Evolutionary conservation across 345 rosid species (phyloP).

Genomic region (Acer negundo): DNA sequence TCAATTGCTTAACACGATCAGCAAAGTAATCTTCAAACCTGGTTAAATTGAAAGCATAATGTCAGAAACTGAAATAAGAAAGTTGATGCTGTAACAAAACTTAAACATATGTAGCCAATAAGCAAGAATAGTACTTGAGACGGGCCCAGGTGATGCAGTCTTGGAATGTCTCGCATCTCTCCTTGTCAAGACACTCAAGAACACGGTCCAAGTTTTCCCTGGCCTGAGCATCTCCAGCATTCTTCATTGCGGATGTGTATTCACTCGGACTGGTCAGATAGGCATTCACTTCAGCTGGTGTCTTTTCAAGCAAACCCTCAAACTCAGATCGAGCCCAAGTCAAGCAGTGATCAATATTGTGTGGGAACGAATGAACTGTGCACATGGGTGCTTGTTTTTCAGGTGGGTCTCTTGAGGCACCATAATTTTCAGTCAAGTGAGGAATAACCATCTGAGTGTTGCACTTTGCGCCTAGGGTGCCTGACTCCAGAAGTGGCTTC

Average conservation of each 20-base stretch:
- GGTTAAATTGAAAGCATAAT: conserved; percentile 21
- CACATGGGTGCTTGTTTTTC: conserved; percentile 99
- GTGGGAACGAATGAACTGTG: conserved; percentile 94
- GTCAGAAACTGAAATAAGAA: conserved; percentile 11
- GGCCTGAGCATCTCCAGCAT: conserved; percentile 91
- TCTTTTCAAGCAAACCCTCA: conserved; percentile 91
- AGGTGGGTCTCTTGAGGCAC: conserved; percentile 93
- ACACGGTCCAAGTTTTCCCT: conserved; percentile 75
- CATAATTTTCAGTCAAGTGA: conserved; percentile 90
- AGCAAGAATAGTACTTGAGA: conserved; percentile 44
- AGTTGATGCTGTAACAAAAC: conserved; percentile 31
- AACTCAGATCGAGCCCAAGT: conserved; percentile 97
- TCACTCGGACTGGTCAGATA: conserved; percentile 67
- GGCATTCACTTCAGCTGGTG: conserved; percentile 87
- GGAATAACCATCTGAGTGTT: conserved; percentile 99
- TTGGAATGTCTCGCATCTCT: conserved; percentile 71
- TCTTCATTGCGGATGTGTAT: conserved; percentile 58
- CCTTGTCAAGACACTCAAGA: conserved; percentile 80
- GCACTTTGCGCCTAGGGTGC: conserved; percentile 89
- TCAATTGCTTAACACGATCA: conserved; percentile 78
- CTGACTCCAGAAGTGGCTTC: conserved; percentile 94
- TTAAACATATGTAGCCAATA: conserved; percentile 22
- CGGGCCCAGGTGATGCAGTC: conserved; percentile 94
- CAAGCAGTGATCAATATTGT: conserved; percentile 92
- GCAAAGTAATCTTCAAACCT: conserved; percentile 93